Base-by-base conservation (phyloP, 345 rosid species). In the Mercurialis annua region DNA sequence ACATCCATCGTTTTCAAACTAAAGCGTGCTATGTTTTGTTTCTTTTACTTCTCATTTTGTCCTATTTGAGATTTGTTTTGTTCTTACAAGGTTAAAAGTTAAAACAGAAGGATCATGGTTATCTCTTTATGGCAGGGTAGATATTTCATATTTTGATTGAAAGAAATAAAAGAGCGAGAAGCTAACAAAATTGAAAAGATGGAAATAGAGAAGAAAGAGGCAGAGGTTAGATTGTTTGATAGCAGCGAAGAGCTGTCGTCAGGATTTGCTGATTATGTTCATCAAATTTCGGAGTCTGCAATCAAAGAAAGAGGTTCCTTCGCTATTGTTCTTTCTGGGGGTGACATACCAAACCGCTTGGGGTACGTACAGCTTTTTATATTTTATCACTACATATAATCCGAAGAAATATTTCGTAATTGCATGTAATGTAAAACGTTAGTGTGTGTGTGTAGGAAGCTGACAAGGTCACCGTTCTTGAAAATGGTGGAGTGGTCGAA, bases 251-350 rank as follows among this genome's bases (percentile, higher is more conserved):
- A 72, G 59, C 46, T 77, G 30, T 53, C 62, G 24, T 42, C 64
- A 5, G 68, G 71, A 9, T 52, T 77, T 16, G 80, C 68, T 23
- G 80, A 77, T 29, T 77, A 72, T 15, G 60, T 72, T 34, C 54
- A 58, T 38, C 59, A 64, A 42, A 43, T 72, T 56, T 77, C 80
- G 1, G 77, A 77, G 30, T 47, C 73, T 27, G 73, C 71, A n/a
- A 34, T 68, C 6, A 65, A 69, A 34, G 75, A 74, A 42, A 76
- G 74, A 51, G 77, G 81, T 18, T 67, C 69, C 59, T 82, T 82
- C n/a, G 73, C 85, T 17, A 68, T 82, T 46, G 82, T 77, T 51
- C 63, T 82, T 6, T 82, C 85, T 0, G 83, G 83, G 0, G 85
- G 85, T 34, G 71, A 72, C 31, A 33, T 72, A 2, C 71, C 73